Percentiles rank a stretch among this genome's conserved stretches.
Evolutionary conservation across 345 rosid species (phyloP).

Genomic region (Odontarrhena argentea): DNA sequence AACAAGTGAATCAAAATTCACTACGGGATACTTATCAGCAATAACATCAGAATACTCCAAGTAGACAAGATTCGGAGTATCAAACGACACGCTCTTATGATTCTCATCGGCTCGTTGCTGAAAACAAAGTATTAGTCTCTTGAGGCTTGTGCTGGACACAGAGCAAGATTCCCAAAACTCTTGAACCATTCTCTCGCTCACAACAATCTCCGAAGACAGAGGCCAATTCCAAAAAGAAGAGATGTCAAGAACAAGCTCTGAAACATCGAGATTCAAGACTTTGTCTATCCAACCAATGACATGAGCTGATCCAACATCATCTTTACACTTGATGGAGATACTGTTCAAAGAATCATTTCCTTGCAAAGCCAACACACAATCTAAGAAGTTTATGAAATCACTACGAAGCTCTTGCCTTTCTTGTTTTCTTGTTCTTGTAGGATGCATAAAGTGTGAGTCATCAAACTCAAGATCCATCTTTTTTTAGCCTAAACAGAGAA

Average conservation of each 20-base stretch:
- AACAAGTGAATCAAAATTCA: constrained; percentile 21
- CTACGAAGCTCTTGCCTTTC: background rate
- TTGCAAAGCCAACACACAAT: background rate
- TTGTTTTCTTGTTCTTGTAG: no score
- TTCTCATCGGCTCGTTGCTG: background rate
- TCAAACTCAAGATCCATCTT: no score
- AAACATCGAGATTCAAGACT: constrained; percentile 1
- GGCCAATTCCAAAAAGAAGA: background rate
- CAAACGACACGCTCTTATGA: constrained; percentile 7
- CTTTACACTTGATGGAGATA: background rate
- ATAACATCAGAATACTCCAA: background rate
- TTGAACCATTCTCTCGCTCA: background rate
- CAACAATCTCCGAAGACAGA: background rate
- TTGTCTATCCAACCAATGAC: constrained; percentile 16
- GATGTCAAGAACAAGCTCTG: background rate
- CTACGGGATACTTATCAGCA: background rate
- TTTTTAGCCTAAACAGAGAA: no score
- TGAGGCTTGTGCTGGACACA: background rate
- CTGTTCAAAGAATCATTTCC: background rate
- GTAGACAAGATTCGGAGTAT: constrained; percentile 24
- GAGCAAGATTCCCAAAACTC: constrained; percentile 12
- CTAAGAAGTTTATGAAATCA: background rate
- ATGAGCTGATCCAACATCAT: background rate
- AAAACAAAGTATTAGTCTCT: constrained; percentile 9
- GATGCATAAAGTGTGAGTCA: no score